phyloP scores from a whole-genome alignment of 2,329 filamentous ascomycete genomes.

The Trichoderma sp. region DNA sequence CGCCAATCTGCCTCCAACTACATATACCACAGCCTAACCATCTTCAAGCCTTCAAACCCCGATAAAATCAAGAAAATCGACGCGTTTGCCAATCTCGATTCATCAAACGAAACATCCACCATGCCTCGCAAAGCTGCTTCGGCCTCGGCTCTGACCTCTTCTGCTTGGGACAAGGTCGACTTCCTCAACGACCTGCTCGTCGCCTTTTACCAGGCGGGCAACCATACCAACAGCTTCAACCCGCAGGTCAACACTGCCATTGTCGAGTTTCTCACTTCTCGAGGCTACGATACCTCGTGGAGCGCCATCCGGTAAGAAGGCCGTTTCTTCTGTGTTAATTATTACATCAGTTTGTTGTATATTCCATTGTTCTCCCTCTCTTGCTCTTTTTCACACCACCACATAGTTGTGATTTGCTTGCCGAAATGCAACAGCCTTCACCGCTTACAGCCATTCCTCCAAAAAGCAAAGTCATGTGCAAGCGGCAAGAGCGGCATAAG shows the following conservation, averaged over 20 bases:
- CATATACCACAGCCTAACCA: not conserved
- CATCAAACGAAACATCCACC: not conserved
- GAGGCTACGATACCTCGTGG: slow-evolving; percentile 44
- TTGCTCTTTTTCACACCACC: not conserved
- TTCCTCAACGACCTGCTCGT: slow-evolving; percentile 41
- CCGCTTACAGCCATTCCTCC: not conserved
- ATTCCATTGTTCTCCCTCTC: too few relatives aligned
- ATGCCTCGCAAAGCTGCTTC: slow-evolving; percentile 22
- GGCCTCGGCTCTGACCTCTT: not conserved
- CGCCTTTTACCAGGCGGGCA: slow-evolving; percentile 37
- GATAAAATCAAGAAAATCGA: not conserved
- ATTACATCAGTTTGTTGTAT: not conserved
- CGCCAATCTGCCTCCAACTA: not conserved
- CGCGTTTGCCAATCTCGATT: not conserved
- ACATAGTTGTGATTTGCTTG: not conserved
- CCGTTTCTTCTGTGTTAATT: slow-evolving; percentile 13
- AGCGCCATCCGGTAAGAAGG: slow-evolving; percentile 47
- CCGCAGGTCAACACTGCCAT: slow-evolving; percentile 37
- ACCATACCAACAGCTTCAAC: slow-evolving; percentile 34
- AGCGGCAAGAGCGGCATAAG: not conserved
- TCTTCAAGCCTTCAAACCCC: not conserved
- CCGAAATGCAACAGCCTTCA: not conserved
- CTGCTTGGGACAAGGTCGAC: slow-evolving; percentile 37
- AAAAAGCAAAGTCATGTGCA: not conserved
- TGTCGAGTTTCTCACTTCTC: slow-evolving; percentile 37